Conservation (phyloP, 495 filamentous ascomycete genomes). For the Achaetomiella virescens region DNA sequence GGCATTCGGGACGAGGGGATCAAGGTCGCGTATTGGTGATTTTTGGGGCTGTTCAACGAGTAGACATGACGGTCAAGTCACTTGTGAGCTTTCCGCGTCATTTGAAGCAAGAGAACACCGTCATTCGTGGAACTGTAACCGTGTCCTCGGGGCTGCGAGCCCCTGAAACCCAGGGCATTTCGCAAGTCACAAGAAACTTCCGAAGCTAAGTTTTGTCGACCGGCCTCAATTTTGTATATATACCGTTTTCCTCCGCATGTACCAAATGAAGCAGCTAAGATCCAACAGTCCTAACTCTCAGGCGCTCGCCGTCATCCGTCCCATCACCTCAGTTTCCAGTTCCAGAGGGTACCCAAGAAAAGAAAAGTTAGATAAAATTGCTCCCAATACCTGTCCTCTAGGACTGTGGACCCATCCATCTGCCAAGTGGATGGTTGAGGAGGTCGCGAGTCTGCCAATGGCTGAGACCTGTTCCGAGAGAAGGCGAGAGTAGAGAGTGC, state of each 20-base stretch:
- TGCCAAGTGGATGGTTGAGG: neutral
- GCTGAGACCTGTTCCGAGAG: too few species aligned
- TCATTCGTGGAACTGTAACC: too few species aligned
- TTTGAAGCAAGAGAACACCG: too few species aligned
- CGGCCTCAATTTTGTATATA: slow-evolving; percentile 1
- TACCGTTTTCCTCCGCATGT: slow-evolving; percentile 3
- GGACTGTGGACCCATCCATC: neutral
- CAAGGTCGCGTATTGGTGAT: too few species aligned
- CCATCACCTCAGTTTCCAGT: neutral
- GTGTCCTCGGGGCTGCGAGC: neutral
- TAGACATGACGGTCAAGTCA: too few species aligned
- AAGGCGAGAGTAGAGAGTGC: too few species aligned
- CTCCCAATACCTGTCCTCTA: neutral
- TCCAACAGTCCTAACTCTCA: neutral
- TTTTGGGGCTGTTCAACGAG: too few species aligned
- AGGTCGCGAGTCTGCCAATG: slow-evolving; percentile 12
- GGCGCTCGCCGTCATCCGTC: neutral
- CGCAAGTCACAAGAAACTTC: neutral
- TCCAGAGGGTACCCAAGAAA: neutral
- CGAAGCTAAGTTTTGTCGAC: neutral
- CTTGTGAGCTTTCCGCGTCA: too few species aligned
- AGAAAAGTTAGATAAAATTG: neutral
- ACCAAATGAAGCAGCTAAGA: neutral
- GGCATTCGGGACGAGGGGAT: too few species aligned
- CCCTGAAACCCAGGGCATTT: neutral